A percentile compares a stretch with the other conserved stretches of the same genome.
Conservation (phyloP, 2,329 filamentous ascomycete species). For the Pseudovirgaria hyperparasitica region DNA sequence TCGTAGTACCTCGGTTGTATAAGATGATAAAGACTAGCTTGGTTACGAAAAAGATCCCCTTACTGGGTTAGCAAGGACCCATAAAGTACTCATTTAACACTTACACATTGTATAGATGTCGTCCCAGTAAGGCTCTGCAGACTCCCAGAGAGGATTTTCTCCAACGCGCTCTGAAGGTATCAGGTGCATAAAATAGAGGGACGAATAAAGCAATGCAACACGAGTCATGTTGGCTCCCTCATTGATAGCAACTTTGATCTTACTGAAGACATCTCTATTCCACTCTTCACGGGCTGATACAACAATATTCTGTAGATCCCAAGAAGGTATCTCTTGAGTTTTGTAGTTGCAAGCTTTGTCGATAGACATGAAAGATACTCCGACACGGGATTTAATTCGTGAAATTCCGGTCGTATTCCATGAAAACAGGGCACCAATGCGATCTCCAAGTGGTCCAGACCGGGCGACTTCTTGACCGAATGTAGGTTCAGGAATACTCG, state of each 20-base stretch:
- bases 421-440: conserved; percentile 39
- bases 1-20: conserved; percentile 51
- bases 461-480: conserved; percentile 15
- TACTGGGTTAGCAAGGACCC: too few relatives aligned
- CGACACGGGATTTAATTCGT: conserved; percentile 36
- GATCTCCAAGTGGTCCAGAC: conserved; percentile 24
- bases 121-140: conserved; percentile 46
- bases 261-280: conserved; percentile 44
- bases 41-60: conserved; percentile 56
- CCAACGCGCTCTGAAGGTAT: conserved; percentile 30
- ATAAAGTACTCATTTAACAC: too few relatives aligned
- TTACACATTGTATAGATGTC: conserved; percentile 33
- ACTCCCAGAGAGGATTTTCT: conserved; percentile 58
- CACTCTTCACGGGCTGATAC: conserved; percentile 30
- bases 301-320: conserved; percentile 29
- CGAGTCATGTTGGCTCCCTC: conserved; percentile 16
- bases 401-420: conserved; percentile 25
- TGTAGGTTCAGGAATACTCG: conserved; percentile 15
- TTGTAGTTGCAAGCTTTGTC: conserved; percentile 37
- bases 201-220: conserved; percentile 20
- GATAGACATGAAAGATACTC: conserved; percentile 34
- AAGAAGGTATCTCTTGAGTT: conserved; percentile 30
- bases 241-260: conserved; percentile 30
- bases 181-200: conserved; percentile 23
- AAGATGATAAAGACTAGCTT: conserved; percentile 38